These are phyloP conservation scores for Fusarium irregulare DNA, from an alignment of 2,329 filamentous ascomycete genomes.

Conservation along the genomic window DNA sequence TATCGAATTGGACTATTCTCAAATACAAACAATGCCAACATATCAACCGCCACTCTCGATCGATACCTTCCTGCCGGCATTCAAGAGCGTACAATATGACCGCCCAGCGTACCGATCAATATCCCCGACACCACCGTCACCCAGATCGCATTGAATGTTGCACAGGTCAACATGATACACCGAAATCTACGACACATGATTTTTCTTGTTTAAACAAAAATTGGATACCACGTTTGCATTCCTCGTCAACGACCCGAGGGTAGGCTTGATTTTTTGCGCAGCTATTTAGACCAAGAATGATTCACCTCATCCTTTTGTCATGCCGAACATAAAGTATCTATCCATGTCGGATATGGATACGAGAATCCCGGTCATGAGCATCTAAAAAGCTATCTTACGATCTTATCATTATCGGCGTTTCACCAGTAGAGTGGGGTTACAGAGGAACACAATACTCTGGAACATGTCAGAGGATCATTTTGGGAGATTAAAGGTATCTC, in stretches of 20 bases:
- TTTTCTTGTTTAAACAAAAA: constrained; percentile 23
- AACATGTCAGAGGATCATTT: constrained; percentile 10
- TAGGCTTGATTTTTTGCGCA: constrained; percentile 21
- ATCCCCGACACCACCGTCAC: constrained; percentile 44
- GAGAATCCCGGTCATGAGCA: not conserved
- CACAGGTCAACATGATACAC: not conserved
- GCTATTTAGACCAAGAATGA: constrained; percentile 32
- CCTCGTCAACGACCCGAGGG: constrained; percentile 19
- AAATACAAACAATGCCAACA: constrained; percentile 10
- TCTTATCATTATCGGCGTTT: constrained; percentile 34
- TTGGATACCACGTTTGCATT: constrained; percentile 35
- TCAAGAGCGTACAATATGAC: constrained; percentile 41
- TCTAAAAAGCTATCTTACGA: constrained; percentile 1
- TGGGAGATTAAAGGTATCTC: not conserved
- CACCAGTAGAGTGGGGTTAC: constrained; percentile 32
- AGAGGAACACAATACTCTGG: constrained; percentile 25
- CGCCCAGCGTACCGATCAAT: constrained; percentile 34
- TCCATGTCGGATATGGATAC: not conserved
- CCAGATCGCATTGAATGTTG: constrained; percentile 38
- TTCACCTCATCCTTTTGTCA: constrained; percentile 14
- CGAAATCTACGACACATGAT: constrained; percentile 14
- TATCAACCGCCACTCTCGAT: constrained; percentile 30
- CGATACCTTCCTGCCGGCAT: constrained; percentile 36
- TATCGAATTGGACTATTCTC: constrained; percentile 28
- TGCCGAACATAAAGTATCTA: constrained; percentile 18